Evolutionary conservation across 208 protist species (phyloP), one percentile per base, ranked within the genome.

Genomic region (Trichomonas vaginalis): DNA sequence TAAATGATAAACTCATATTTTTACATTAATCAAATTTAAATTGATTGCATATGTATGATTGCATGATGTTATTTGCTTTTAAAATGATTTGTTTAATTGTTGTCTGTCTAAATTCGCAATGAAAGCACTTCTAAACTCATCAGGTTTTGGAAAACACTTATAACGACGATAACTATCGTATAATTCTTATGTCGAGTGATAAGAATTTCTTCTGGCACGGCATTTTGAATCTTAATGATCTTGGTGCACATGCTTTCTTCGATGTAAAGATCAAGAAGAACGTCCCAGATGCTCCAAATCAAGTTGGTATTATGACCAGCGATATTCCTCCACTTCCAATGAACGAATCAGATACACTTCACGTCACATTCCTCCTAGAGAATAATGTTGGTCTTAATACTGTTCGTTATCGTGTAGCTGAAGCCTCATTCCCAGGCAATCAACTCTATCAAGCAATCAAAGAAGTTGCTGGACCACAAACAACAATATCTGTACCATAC

Each of bases 261-360:
- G 86, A 92, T 51, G 86, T 92, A 51, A 92, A 92, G n/a, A 92
- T 92, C 27, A 92, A 92, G 86, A 92, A 92, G 45, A 92, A 92
- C n/a, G 86, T 92, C 27, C 86, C 86, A 51, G 86, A 92, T 92
- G 86, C 86, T 39, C 86, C 86, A 92, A 92, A 92, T 51, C 42
- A 48, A 45, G 86, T 92, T 51, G 86, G 86, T 17, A 92, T 92
- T n/a, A 48, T 51, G 15, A 92, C 86, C 23, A 92, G 86, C 37
- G 86, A 92, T 92, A 92, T 92, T 51, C 86, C 86, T 32, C 86
- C 86, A 17, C 45, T 92, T 21, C 86, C 86, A 17, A n/a, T 92
- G 27, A 51, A 17, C 14, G n/a, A 48, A 56, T 49, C 86, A 56
- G 86, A 92, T 21, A 92, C 86, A 8, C 45, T 92, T 32, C 86